A percentile compares a stretch with the other conserved stretches of the same genome.
Conservation (phyloP, 345 rosid genomes). For the Sonneratia caseolaris region DNA sequence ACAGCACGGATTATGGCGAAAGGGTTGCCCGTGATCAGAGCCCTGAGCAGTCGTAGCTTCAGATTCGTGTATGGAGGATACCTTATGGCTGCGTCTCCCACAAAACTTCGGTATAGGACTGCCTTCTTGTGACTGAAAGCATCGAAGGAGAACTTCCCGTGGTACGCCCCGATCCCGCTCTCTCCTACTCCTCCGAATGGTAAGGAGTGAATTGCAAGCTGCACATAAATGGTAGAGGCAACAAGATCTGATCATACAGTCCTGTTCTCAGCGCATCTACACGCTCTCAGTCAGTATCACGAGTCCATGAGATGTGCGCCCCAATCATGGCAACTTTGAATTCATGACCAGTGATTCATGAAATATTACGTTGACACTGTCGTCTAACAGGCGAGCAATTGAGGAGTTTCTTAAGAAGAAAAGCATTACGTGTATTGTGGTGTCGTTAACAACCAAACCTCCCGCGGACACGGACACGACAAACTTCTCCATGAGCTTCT, state of each 20-base stretch:
- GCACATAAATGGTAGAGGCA: conserved; percentile 7
- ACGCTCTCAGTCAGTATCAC: neutral
- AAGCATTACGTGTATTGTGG: conserved; percentile 57
- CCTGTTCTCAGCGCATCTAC: neutral
- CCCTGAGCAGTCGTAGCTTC: conserved; percentile 58
- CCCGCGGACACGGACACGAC: conserved; percentile 76
- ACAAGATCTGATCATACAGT: neutral
- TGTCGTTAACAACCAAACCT: conserved; percentile 78
- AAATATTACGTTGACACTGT: too few relatives aligned
- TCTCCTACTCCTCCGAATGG: conserved; percentile 98
- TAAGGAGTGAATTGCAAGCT: conserved; percentile 54
- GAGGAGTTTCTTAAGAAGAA: neutral
- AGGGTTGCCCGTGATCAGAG: conserved; percentile 40
- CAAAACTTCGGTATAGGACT: conserved; percentile 55
- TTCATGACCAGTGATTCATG: neutral
- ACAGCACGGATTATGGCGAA: conserved; percentile 41
- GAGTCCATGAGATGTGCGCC: neutral
- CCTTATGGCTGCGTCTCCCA: conserved; percentile 51
- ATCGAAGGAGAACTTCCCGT: conserved; percentile 91
- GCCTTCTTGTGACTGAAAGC: conserved; percentile 95
- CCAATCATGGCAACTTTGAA: neutral
- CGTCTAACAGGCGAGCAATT: neutral
- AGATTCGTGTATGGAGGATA: conserved; percentile 69
- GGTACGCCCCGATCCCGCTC: conserved; percentile 89
- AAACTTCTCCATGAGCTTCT: conserved; percentile 58